phyloP scores from a whole-genome alignment of 768 basidiomycete species.

The Leccinum aurantiacum region DNA sequence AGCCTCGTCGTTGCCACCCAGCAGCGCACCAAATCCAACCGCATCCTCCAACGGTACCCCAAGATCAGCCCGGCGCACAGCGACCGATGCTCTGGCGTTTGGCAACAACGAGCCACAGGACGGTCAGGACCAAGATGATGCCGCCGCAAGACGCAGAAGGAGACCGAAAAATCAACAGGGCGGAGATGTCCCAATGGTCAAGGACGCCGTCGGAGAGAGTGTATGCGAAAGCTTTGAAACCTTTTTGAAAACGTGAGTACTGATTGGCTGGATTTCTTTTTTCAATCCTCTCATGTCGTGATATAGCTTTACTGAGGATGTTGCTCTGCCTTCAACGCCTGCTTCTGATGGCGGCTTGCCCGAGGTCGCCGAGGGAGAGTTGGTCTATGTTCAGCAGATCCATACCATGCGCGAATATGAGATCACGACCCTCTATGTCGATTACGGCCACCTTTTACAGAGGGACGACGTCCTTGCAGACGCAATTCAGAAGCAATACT shows the following conservation, averaged over 20 bases:
- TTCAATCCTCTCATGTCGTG: not conserved
- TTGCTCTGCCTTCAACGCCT: slow-evolving; percentile 78
- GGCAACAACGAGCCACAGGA: slow-evolving; percentile 51
- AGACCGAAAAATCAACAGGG: slow-evolving; percentile 43
- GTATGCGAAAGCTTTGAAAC: slow-evolving; percentile 89
- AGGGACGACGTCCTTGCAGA: slow-evolving; percentile 91
- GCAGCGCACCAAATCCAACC: slow-evolving; percentile 44
- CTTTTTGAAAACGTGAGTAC: slow-evolving; percentile 84
- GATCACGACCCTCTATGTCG: slow-evolving; percentile 94
- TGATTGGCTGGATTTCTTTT: not conserved
- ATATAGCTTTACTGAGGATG: slow-evolving; percentile 77
- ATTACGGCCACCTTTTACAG: slow-evolving; percentile 87
- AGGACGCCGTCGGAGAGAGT: slow-evolving; percentile 94
- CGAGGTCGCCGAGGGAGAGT: slow-evolving; percentile 56
- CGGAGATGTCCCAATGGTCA: slow-evolving; percentile 80
- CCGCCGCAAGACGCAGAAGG: slow-evolving; percentile 46
- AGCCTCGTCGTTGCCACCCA: slow-evolving; percentile 53
- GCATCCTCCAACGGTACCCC: slow-evolving; percentile 38
- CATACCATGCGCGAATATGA: slow-evolving; percentile 94
- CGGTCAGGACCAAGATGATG: slow-evolving; percentile 39
- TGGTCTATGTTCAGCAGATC: slow-evolving; percentile 90
- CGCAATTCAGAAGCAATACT: slow-evolving; percentile 93
- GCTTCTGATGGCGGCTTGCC: slow-evolving; percentile 67
- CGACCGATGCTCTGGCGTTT: slow-evolving; percentile 54
- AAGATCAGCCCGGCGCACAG: slow-evolving; percentile 37